Percentiles rank a stretch among this genome's conserved stretches.
phyloP scores from a whole-genome alignment of 768 basidiomycete species.

The Podaxis sp. region DNA sequence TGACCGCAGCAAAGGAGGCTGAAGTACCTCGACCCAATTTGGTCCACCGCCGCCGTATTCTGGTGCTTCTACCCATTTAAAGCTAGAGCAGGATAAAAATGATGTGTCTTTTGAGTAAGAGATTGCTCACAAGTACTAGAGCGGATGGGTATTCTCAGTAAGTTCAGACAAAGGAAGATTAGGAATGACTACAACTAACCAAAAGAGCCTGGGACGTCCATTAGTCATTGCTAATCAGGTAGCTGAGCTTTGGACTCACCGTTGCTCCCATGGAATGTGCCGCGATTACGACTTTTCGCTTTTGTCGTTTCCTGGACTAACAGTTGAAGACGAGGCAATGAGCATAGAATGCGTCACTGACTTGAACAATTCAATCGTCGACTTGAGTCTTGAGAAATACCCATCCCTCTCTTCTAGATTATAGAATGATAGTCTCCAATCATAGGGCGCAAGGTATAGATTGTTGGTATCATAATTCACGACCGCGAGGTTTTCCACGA shows the following conservation, averaged over 20 bases:
- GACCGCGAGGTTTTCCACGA: slow-evolving; percentile 92
- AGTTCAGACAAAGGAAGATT: neutral
- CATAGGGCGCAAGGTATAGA: slow-evolving; percentile 80
- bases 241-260: slow-evolving; percentile 36
- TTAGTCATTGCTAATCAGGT: neutral
- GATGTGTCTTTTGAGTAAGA: slow-evolving; percentile 8
- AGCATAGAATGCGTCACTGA: slow-evolving; percentile 31
- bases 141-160: slow-evolving; percentile 7
- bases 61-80: slow-evolving; percentile 96
- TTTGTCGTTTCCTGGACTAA: slow-evolving; percentile 55
- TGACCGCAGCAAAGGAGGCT: neutral
- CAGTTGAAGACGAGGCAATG: neutral
- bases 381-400: slow-evolving; percentile 83
- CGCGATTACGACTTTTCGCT: slow-evolving; percentile 78
- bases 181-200: slow-evolving; percentile 33
- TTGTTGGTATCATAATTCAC: slow-evolving; percentile 94
- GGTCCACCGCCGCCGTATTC: slow-evolving; percentile 78
- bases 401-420: slow-evolving; percentile 92
- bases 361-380: slow-evolving; percentile 79
- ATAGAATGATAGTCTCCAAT: slow-evolving; percentile 86
- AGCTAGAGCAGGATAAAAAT: slow-evolving; percentile 39
- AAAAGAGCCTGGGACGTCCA: slow-evolving; percentile 40
- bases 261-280: slow-evolving; percentile 88
- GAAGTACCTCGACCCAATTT: slow-evolving; percentile 84
- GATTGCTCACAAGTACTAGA: slow-evolving; percentile 79